A percentile compares a stretch with the other conserved stretches of the same genome.
phyloP scores from a whole-genome alignment of 805 yeast species.

The Nakazawaea anatomiae region DNA sequence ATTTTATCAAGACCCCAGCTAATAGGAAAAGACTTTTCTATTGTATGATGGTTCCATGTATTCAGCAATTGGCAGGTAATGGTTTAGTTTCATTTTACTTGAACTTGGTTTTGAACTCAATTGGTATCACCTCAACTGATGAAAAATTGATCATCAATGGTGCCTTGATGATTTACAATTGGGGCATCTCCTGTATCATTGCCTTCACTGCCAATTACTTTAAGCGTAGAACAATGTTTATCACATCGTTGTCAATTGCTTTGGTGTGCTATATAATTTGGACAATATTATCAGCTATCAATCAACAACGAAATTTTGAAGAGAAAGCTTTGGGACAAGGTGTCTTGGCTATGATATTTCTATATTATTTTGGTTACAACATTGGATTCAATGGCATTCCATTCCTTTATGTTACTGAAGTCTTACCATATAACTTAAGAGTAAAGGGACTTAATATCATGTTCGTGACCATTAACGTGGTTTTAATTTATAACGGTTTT shows the following conservation, averaged over 20 bases:
- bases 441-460: constrained; percentile 18
- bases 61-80: constrained; percentile 46
- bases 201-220: constrained; percentile 24
- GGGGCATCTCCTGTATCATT: constrained; percentile 24
- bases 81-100: constrained; percentile 48
- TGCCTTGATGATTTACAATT: constrained; percentile 40
- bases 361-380: constrained; percentile 35
- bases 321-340: constrained; percentile 36
- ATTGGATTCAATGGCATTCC: constrained; percentile 41
- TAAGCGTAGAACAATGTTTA: constrained; percentile 31
- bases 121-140: constrained; percentile 42
- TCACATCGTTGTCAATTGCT: constrained; percentile 30
- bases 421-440: constrained; percentile 24
- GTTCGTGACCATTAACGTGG: constrained; percentile 13
- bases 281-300: constrained; percentile 41
- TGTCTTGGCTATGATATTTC: constrained; percentile 47
- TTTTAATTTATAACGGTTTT: constrained; percentile 17
- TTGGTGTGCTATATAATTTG: constrained; percentile 32
- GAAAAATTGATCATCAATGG: constrained; percentile 46
- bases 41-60: constrained; percentile 24
- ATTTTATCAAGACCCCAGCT: constrained; percentile 31
- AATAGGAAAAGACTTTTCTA: constrained; percentile 37
- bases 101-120: constrained; percentile 39
- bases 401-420: constrained; percentile 37
- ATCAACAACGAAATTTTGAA: constrained; percentile 32